phyloP scores from a whole-genome alignment of 371 early-diverging fungal species.

The Saksenaea oblongispora region DNA sequence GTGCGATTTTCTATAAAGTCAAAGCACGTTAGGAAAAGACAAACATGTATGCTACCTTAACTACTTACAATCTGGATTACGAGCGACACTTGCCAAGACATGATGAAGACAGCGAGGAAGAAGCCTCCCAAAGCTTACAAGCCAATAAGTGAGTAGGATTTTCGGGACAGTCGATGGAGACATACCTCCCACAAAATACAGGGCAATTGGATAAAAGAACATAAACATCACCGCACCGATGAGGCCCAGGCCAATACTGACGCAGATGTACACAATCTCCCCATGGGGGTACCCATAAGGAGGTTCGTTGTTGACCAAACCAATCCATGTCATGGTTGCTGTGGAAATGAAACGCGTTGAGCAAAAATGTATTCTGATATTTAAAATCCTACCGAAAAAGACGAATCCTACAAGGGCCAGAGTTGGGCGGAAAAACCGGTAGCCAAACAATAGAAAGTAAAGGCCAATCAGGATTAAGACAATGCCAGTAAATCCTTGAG shows the following conservation, averaged over 20 bases:
- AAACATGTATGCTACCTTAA: slow-evolving; percentile 6
- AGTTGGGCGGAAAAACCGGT: slow-evolving; percentile 45
- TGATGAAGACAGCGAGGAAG: slow-evolving; percentile 47
- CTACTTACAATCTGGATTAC: slow-evolving; percentile 49
- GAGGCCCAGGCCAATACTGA: slow-evolving; percentile 44
- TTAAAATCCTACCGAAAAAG: slow-evolving; percentile 44
- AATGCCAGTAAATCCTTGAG: slow-evolving; percentile 44
- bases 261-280: slow-evolving; percentile 44
- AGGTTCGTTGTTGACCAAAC: slow-evolving; percentile 52
- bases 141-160: background rate
- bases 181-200: slow-evolving; percentile 47
- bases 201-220: slow-evolving; percentile 33
- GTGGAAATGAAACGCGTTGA: background rate
- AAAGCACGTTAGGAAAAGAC: background rate
- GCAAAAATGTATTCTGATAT: no score
- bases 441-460: slow-evolving; percentile 42
- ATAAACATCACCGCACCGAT: slow-evolving; percentile 35
- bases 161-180: background rate
- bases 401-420: slow-evolving; percentile 48
- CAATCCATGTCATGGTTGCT: slow-evolving; percentile 54
- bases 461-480: slow-evolving; percentile 41
- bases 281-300: slow-evolving; percentile 38
- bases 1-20: slow-evolving; percentile 38
- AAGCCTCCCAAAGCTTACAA: slow-evolving; percentile 36
- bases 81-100: slow-evolving; percentile 49